These are phyloP conservation scores for Paspalum notatum DNA, from an alignment of 176 grass and related monocot species.

Conservation along the genomic window DNA sequence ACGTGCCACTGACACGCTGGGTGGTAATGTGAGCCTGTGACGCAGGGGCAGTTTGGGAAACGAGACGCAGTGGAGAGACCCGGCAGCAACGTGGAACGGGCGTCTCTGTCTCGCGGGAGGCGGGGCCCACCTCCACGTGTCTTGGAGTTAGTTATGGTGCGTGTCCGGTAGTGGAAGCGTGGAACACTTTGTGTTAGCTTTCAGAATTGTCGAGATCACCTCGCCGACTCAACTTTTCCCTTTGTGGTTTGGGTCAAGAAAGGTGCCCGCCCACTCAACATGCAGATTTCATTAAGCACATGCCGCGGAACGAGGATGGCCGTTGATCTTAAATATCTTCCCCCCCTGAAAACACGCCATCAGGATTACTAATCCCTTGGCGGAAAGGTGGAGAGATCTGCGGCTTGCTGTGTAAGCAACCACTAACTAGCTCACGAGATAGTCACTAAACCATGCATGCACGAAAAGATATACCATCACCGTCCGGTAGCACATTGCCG, in stretches of 20 bases:
- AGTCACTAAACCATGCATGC: too few relatives aligned
- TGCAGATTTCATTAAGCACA: background rate
- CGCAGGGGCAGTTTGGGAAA: background rate
- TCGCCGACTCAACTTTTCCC: fast-evolving
- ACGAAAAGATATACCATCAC: too few relatives aligned
- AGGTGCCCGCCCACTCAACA: background rate
- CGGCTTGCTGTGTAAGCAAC: slow-evolving; percentile 13
- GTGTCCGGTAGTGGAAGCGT: slow-evolving; percentile 14
- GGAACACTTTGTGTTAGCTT: background rate
- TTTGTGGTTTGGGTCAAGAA: slow-evolving; percentile 10
- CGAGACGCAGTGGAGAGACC: background rate
- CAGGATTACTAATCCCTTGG: background rate
- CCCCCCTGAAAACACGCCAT: background rate
- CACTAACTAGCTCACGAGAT: too few relatives aligned
- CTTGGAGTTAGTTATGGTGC: background rate
- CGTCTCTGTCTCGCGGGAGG: background rate
- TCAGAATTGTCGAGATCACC: background rate
- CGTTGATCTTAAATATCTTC: background rate
- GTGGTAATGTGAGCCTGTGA: fast-evolving
- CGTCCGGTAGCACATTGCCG: too few relatives aligned
- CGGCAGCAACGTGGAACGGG: slow-evolving; percentile 32
- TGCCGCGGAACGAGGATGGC: background rate
- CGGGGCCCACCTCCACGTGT: slow-evolving; percentile 37
- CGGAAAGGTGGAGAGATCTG: background rate
- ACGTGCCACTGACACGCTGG: background rate